Conservation (phyloP, 331 rosid species). For the Acacia pycnantha region DNA sequence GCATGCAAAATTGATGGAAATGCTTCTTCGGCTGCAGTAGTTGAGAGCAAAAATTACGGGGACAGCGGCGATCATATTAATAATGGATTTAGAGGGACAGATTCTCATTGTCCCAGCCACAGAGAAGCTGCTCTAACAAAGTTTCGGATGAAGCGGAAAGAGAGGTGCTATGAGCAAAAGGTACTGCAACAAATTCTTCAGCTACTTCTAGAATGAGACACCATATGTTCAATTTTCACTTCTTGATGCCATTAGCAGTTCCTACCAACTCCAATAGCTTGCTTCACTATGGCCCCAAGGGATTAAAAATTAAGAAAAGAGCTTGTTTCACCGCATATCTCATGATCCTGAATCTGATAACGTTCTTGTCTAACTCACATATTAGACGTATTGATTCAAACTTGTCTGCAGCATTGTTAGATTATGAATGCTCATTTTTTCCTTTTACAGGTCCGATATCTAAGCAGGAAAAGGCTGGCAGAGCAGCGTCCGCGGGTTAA, state of each 20-base stretch:
- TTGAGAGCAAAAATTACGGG: slow-evolving; percentile 36
- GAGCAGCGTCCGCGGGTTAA: slow-evolving; percentile 79
- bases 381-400: neutral
- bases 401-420: slow-evolving; percentile 3
- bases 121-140: slow-evolving; percentile 79
- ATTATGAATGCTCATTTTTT: neutral
- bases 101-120: slow-evolving; percentile 43
- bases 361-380: neutral
- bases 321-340: neutral
- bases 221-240: neutral
- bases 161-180: slow-evolving; percentile 69
- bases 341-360: slow-evolving; percentile 1
- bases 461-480: slow-evolving; percentile 67
- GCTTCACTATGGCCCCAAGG: neutral
- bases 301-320: too few species aligned
- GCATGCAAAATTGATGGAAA: slow-evolving; percentile 44
- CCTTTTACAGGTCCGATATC: slow-evolving; percentile 63
- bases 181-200: slow-evolving; percentile 32
- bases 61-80: slow-evolving; percentile 22
- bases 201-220: neutral
- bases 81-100: slow-evolving; percentile 40
- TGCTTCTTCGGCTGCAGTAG: slow-evolving; percentile 26
- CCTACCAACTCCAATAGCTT: neutral
- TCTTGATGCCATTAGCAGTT: neutral
- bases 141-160: slow-evolving; percentile 66